Conservation (phyloP, 106 monocot genomes). For the Vanilla planifolia region DNA sequence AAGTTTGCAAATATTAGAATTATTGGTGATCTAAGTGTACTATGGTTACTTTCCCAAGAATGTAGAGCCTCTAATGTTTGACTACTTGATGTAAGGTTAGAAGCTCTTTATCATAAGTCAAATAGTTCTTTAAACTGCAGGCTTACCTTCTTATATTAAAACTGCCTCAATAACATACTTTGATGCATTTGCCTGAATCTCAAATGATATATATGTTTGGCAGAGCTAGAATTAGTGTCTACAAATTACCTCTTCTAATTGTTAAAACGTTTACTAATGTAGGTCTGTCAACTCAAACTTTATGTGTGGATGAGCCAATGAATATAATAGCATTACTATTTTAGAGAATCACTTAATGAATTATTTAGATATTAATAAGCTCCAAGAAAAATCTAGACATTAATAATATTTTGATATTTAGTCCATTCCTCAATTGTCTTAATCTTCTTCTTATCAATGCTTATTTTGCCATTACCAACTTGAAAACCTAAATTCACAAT, state of each 20-base stretch:
- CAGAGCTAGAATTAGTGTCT: not conserved
- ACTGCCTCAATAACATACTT: conserved; percentile 10
- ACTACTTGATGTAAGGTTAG: conserved; percentile 1
- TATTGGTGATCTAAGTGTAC: conserved; percentile 6
- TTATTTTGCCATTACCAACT: not conserved
- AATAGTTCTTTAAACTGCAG: not conserved
- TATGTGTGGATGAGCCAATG: not conserved
- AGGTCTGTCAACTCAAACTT: conserved; percentile 1
- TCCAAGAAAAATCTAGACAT: not conserved
- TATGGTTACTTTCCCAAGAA: conserved; percentile 7
- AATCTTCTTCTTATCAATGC: not conserved
- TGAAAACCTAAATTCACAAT: not conserved
- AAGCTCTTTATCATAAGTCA: conserved; percentile 13
- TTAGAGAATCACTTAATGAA: not conserved
- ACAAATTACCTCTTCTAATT: conserved; percentile 7
- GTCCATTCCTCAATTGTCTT: not conserved
- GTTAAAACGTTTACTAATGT: not conserved
- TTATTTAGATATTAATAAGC: not conserved
- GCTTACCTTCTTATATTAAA: conserved; percentile 7
- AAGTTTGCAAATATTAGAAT: conserved; percentile 5
- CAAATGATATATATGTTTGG: conserved; percentile 6
- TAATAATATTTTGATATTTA: not conserved
- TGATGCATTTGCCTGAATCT: conserved; percentile 1
- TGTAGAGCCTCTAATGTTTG: conserved; percentile 4
- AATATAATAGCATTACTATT: not conserved